Base-by-base conservation (phyloP, 2,329 filamentous ascomycete species). In the Purpureocillium lavendulum region DNA sequence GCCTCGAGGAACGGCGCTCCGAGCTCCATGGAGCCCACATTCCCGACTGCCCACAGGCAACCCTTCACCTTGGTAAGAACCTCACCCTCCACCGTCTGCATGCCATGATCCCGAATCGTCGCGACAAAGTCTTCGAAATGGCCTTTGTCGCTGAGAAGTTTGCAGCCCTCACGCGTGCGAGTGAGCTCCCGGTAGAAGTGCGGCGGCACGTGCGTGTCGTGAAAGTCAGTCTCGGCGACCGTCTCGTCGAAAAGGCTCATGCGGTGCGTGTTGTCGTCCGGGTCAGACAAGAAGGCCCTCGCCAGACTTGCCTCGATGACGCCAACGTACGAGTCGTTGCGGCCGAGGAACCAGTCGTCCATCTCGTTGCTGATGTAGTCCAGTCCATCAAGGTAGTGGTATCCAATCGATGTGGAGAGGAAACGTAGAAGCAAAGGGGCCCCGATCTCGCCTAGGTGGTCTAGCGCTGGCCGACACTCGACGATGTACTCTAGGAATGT, bases 331-430 rank as follows among this genome's bases (percentile, higher is more conserved):
- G 81, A 83, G 58, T 98, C 90, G 56, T 98, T 98, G 33, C 92
- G 81, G 12, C 92, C 92, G 24, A 98, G 71, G 56, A 97, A 98
- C 92, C 92, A 98, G 63, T 98, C 94, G 51, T 98, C 92, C 92
- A 98, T 98, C 60, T 98, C 94, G 57, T 94, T 92, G 45, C 89
- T 96, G 60, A 98, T 98, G 58, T 98, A 98, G 65, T 98, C 94
- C 33, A 98, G 70, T 0, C 89, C 92, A 56, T 97, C 88, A 6
- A 98, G 73, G 60, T 98, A 98, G 60, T 97, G 89, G 56, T 98
- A 98, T 36, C 92, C 92, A 41, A 96, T 90, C 3, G 89, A 96
- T 1, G 90, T 97, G 0, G 89, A 96, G 39, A 98, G 62, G 61
- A 98, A 98, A 31, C 92, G 83, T 38, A 98, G 69, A 4, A 98